A percentile compares a stretch with the other conserved stretches of the same genome.
These are phyloP conservation scores for Tripterygium wilfordii DNA, from an alignment of 177 flowering plant genomes.

Conservation along the genomic window DNA sequence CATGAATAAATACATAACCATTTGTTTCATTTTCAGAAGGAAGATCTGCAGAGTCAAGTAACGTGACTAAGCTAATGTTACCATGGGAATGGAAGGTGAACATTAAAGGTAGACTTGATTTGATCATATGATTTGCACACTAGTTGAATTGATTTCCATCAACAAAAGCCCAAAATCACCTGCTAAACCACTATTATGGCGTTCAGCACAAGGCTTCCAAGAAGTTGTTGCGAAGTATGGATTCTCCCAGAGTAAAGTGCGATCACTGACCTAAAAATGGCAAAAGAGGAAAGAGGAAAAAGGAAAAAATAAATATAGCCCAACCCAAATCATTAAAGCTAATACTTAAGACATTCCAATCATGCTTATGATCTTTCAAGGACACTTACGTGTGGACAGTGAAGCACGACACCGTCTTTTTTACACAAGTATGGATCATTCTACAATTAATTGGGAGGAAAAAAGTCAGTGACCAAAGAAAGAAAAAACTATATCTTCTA, in stretches of 20 bases:
- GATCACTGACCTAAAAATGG: slow-evolving; percentile 68
- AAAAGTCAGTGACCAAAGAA: background rate
- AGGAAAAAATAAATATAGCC: no score
- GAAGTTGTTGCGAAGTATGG: slow-evolving; percentile 89
- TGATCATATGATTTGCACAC: no score
- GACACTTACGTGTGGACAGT: slow-evolving; percentile 73
- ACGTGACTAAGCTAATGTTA: no score
- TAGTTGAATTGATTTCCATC: no score
- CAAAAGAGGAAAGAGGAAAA: no score
- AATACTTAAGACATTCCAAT: no score
- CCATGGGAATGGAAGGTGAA: no score
- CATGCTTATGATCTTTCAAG: no score
- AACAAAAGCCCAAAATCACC: no score
- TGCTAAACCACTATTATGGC: slow-evolving; percentile 52
- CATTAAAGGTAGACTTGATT: no score
- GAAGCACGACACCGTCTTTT: slow-evolving; percentile 86
- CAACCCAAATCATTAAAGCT: no score
- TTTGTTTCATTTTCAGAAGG: slow-evolving; percentile 88
- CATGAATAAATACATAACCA: slow-evolving; percentile 94
- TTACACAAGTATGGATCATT: slow-evolving; percentile 88
- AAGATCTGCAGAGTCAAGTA: slow-evolving; percentile 75
- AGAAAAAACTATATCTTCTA: background rate
- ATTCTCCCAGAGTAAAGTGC: slow-evolving; percentile 93
- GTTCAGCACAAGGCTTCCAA: slow-evolving; percentile 97
- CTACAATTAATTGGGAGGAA: slow-evolving; percentile 30